These are phyloP conservation scores for Jaenimonas drosophilae DNA, from an alignment of 208 protist species.

Conservation along the genomic window DNA sequence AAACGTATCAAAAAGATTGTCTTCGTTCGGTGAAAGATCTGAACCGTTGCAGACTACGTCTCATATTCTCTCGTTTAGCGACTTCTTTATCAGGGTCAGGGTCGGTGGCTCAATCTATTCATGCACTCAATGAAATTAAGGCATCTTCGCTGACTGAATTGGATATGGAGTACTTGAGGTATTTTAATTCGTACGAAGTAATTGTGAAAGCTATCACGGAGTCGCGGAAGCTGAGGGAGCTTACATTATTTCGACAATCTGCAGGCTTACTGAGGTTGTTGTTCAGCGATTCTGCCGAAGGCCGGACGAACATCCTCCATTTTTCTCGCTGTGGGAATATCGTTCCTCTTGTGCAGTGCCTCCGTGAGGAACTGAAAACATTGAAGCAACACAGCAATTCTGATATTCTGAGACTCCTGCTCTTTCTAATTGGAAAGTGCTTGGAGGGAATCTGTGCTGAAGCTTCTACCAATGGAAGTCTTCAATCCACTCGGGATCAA, in stretches of 20 bases:
- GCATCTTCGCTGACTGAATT: conserved; percentile 21
- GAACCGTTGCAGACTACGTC: conserved; percentile 59
- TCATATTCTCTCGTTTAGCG: conserved; percentile 39
- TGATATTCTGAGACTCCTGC: conserved; percentile 20
- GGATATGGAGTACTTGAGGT: conserved; percentile 74
- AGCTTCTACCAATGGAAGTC: conserved; percentile 17
- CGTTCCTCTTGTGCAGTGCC: conserved; percentile 23
- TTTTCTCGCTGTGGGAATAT: conserved; percentile 57
- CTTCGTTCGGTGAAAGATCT: conserved; percentile 43
- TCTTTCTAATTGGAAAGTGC: conserved; percentile 39
- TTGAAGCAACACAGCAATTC: conserved; percentile 23
- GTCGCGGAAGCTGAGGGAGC: conserved; percentile 43
- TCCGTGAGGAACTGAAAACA: conserved; percentile 47
- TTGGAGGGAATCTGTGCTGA: conserved; percentile 39
- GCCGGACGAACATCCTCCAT: conserved; percentile 33
- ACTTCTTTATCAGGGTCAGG: conserved; percentile 8
- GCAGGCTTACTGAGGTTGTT: conserved; percentile 27
- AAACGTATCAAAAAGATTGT: conserved; percentile 78
- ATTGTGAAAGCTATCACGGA: conserved; percentile 43
- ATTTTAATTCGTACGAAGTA: conserved; percentile 65
- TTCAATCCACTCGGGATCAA: conserved; percentile 39
- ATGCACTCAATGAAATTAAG: conserved; percentile 52
- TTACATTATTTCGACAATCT: conserved; percentile 23
- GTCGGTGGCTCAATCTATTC: conserved; percentile 36
- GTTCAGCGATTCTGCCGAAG: conserved; percentile 42